Percentiles rank a stretch among this genome's conserved stretches.
These are phyloP conservation scores for Pilaira anomala DNA, from an alignment of 192 early-diverging fungal species.

Conservation along the genomic window DNA sequence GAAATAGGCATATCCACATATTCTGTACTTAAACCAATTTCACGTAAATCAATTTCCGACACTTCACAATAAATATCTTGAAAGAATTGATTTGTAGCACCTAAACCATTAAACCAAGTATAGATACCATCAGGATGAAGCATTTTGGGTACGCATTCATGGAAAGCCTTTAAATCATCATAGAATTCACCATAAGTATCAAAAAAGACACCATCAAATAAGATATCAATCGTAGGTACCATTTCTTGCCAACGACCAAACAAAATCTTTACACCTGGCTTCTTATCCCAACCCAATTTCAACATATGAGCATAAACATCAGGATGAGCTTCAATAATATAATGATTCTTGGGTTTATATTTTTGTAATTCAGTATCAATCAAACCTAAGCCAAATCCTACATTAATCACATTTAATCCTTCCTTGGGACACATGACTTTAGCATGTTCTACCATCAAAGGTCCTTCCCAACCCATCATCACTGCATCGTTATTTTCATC, in stretches of 20 bases:
- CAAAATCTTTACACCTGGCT: constrained; percentile 76
- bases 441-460: constrained; percentile 88
- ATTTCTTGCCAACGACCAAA: constrained; percentile 95
- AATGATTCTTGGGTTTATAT: constrained; percentile 67
- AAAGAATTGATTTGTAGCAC: constrained; percentile 92
- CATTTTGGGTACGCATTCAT: constrained; percentile 70
- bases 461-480: constrained; percentile 98
- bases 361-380: constrained; percentile 83
- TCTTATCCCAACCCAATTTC: constrained; percentile 80
- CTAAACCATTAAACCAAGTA: constrained; percentile 93
- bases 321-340: constrained; percentile 96
- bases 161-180: constrained; percentile 75
- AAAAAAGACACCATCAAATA: constrained; percentile 94
- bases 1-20: constrained; percentile 70
- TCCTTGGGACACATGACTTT: constrained; percentile 65
- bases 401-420: constrained; percentile 62
- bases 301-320: constrained; percentile 91
- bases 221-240: constrained; percentile 58
- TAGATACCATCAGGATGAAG: constrained; percentile 76
- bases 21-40: constrained; percentile 74
- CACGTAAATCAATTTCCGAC: constrained; percentile 75
- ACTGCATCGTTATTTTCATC: constrained; percentile 89
- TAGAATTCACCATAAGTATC: constrained; percentile 94
- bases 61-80: constrained; percentile 93
- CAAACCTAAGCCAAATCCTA: constrained; percentile 91